Evolutionary conservation across 768 basidiomycete genomes (phyloP).

Genomic region (Xerocomellus dryophilus): DNA sequence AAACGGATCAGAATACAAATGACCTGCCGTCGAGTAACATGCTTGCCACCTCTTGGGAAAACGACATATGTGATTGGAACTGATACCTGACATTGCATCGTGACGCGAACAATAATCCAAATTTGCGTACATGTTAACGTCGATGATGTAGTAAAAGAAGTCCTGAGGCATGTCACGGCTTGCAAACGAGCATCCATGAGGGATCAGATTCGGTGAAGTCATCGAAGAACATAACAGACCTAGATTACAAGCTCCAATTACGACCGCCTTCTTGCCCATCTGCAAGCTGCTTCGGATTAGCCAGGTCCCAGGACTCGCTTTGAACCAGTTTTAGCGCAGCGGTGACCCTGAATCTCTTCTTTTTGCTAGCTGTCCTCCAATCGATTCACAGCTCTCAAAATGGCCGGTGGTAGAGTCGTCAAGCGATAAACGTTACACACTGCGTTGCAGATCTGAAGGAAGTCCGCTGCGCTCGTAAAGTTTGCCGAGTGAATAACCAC

Average conservation of each 20-base stretch:
- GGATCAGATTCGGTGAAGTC: background rate
- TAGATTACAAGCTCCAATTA: constrained; percentile 58
- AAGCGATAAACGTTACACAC: too few relatives aligned
- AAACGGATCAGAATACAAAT: background rate
- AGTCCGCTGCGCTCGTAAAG: constrained; percentile 44
- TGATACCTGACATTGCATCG: too few relatives aligned
- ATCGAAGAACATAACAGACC: constrained; percentile 25
- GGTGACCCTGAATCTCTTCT: too few relatives aligned
- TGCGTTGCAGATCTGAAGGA: too few relatives aligned
- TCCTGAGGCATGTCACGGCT: constrained; percentile 34
- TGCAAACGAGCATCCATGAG: background rate
- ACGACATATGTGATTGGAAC: too few relatives aligned
- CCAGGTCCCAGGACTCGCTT: too few relatives aligned
- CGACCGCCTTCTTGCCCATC: constrained; percentile 63
- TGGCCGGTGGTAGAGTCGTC: too few relatives aligned
- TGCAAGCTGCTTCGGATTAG: too few relatives aligned
- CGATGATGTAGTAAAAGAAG: constrained; percentile 22
- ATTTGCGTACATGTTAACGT: constrained; percentile 12
- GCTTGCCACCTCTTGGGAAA: background rate
- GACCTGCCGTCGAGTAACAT: constrained; percentile 5
- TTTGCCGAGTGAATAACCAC: constrained; percentile 44
- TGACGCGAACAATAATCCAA: background rate
- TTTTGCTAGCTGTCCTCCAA: too few relatives aligned
- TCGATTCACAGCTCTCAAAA: too few relatives aligned
- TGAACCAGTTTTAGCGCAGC: too few relatives aligned